Base-by-base conservation (phyloP, 1,284 basidiomycete species). In the Melanopsichium pennsylvanicum region DNA sequence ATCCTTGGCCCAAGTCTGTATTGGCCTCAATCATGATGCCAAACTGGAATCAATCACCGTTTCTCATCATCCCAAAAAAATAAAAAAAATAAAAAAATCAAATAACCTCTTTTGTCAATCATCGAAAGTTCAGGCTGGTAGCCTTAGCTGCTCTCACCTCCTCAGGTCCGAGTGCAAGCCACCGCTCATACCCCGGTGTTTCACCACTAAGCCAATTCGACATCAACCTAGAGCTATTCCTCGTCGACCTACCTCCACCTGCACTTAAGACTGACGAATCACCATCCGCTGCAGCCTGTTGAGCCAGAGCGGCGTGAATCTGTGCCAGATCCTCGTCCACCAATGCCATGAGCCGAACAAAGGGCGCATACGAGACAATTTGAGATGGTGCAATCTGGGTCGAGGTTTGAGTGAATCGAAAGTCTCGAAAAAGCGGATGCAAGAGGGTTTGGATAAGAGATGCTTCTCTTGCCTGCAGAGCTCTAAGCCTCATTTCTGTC, bases 331-430 rank as follows among this genome's bases (percentile, higher is more conserved):
- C 78, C 68, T 92, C 90, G 71, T 95, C 92, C 21, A 84, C 83
- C 13, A 61, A 76, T n/a, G 89, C 87, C 80, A 95, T 90, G 50
- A 83, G 72, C 51, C 88, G 84, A 35, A 93, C 82, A 80, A 85
- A 86, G 22, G 92, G 89, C 61, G 87, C 83, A 77, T 91, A 90
- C 43, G 94, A 90, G 4, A 26, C 25, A 4, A 56, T 21, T 72
- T 88, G 79, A 70, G 25, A 86, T 83, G 42, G 88, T 81, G 61
- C 84, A 82, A 22, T 79, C 75, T 31, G 84, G 82, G 35, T 84
- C 83, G 49, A 85, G 25, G 16, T 43, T 12, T 19, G 27, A 35
- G 15, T 22, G 31, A 11, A 22, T 26, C 27, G 27, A 13, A n/a
- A n/a, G n/a, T n/a, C n/a, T n/a, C 13, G 27, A 7, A 55, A 84